Base-by-base conservation (phyloP, 345 rosid species). In the Aquilaria malaccensis region DNA sequence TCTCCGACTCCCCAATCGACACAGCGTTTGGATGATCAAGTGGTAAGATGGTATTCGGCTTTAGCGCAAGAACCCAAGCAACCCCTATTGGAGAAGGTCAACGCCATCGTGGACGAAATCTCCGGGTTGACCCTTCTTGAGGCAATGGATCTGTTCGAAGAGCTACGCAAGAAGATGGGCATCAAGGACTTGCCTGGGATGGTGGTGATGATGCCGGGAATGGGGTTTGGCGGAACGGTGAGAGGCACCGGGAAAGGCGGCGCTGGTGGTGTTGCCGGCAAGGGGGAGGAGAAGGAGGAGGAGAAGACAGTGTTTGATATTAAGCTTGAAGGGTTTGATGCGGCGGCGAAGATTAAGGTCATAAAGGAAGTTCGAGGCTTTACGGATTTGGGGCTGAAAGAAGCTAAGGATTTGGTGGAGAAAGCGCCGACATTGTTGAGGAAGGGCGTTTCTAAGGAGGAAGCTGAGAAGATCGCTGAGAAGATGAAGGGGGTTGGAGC, bases 331-430 rank as follows among this genome's bases (percentile, higher is more conserved):
- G 91, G 80, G n/a, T 93, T 66, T 53, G 97, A 89, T 11, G 72
- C 91, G 0, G 87, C 87, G 6, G 64, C 80, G 61, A 93, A 87
- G 91, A 71, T 89, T 2, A 93, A 89, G 67, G 97, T 93, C 71
- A 89, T 89, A 22, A 93, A 93, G 78, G 98, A 93, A 74, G 97
- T 90, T 65, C 84, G 99, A 68, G 62, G 79, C 46, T 77, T 81
- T 67, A 93, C 96, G 45, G 86, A 72, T 74, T 81, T 94, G 72
- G 96, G 96, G 33, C 72, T 94, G 76, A 94, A 90, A 70, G 97
- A 94, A 73, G 97, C 99, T 0, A 94, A 90, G 66, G 97, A 94
- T n/a, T 72, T 94, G 83, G 99, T 94, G 57, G 99, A 90, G 83
- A 90, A 90, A 64, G 85, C 89, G 15, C 99, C 99, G 0, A 77